Evolutionary conservation across 2,329 filamentous ascomycete species (phyloP).

Genomic region (Aspergillus awamori): DNA sequence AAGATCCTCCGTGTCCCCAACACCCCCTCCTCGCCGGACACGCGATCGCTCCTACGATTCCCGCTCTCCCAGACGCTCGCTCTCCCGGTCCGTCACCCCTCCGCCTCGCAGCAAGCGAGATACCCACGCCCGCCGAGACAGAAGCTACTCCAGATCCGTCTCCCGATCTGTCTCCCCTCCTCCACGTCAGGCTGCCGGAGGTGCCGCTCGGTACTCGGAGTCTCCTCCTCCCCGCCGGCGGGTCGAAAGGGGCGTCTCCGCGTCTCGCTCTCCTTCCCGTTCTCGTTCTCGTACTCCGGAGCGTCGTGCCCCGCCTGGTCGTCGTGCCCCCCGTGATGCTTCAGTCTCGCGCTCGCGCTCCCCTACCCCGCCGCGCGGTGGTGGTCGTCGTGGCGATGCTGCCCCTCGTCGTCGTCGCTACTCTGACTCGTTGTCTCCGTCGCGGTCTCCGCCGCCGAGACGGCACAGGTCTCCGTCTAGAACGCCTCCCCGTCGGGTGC

Average conservation of each 20-base stretch:
- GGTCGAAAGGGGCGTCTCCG: constrained; percentile 25
- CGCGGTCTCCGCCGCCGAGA: constrained; percentile 25
- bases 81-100: constrained; percentile 39
- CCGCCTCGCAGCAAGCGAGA: constrained; percentile 25
- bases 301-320: constrained; percentile 23
- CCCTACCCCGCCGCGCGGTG: constrained; percentile 22
- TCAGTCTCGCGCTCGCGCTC: constrained; percentile 33
- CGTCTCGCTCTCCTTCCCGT: constrained; percentile 32
- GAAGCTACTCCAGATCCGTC: constrained; percentile 37
- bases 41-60: constrained; percentile 34
- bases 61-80: constrained; percentile 31
- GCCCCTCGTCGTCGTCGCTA: constrained; percentile 16
- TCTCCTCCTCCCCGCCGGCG: constrained; percentile 34
- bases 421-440: constrained; percentile 25
- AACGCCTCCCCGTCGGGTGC: constrained; percentile 24
- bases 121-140: constrained; percentile 24
- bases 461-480: constrained; percentile 20
- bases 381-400: constrained; percentile 7
- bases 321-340: constrained; percentile 25
- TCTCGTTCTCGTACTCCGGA: constrained; percentile 32
- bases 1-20: constrained; percentile 30
- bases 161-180: constrained; percentile 36
- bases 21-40: constrained; percentile 27
- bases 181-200: constrained; percentile 24
- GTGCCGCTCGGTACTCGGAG: constrained; percentile 26